Percentiles rank a stretch among this genome's conserved stretches.
These are phyloP conservation scores for Candida chilensis DNA, from an alignment of 805 yeast species.

Conservation along the genomic window DNA sequence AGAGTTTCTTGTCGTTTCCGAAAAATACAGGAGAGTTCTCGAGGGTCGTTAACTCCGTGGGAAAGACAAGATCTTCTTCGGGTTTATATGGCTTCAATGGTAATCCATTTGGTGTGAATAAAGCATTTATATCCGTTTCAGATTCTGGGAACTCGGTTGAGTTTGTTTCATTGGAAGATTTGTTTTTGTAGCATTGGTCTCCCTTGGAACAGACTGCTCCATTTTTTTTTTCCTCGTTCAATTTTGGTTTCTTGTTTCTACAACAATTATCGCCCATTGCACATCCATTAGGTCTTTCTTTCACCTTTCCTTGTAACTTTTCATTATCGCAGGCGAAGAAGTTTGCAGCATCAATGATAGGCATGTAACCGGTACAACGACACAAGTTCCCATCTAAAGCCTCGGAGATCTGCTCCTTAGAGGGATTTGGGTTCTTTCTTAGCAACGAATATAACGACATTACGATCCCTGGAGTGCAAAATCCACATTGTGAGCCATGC, in stretches of 20 bases:
- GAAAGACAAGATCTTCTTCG: conserved; percentile 28
- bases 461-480: conserved; percentile 42
- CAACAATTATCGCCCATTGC: conserved; percentile 25
- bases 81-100: conserved; percentile 27
- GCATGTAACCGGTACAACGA: conserved; percentile 41
- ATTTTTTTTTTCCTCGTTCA: conserved; percentile 2
- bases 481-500: conserved; percentile 43
- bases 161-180: conserved; percentile 1
- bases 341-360: conserved; percentile 36
- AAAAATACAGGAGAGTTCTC: conserved; percentile 16
- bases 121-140: conserved; percentile 19
- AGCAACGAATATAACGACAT: conserved; percentile 35
- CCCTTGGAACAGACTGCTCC: conserved; percentile 7
- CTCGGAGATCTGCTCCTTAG: conserved; percentile 28
- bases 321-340: conserved; percentile 25
- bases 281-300: conserved; percentile 8
- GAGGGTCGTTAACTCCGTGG: conserved; percentile 18
- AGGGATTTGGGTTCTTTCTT: conserved; percentile 20
- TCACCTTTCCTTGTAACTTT: no score
- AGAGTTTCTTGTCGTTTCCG: conserved; percentile 26
- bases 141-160: conserved; percentile 12
- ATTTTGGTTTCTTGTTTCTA: conserved; percentile 11
- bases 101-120: conserved; percentile 28
- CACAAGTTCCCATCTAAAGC: conserved; percentile 39
- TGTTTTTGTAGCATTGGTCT: conserved; percentile 10